A percentile compares a stretch with the other conserved stretches of the same genome.
phyloP scores from a whole-genome alignment of 2,329 filamentous ascomycete genomes.

The Metarhizium brunneum region DNA sequence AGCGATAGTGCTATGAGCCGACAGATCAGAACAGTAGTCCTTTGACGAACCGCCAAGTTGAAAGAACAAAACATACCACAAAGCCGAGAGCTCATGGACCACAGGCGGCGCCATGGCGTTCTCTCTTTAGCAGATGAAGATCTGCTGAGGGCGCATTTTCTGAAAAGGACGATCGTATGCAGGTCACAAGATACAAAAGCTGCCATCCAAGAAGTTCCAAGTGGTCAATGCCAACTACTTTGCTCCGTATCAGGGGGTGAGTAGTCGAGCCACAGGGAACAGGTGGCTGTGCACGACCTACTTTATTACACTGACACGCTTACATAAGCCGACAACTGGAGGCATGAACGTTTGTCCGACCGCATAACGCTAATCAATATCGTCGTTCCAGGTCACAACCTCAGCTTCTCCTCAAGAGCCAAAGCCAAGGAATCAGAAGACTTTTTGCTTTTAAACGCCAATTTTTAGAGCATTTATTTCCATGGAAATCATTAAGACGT shows the following conservation, averaged over 20 bases:
- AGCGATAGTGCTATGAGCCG: conserved; percentile 28
- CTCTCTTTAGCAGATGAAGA: not conserved
- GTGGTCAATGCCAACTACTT: not conserved
- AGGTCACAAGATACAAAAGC: not conserved
- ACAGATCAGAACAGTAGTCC: not conserved
- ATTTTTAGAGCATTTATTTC: not conserved
- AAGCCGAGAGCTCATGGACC: conserved; percentile 6
- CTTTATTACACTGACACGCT: not conserved
- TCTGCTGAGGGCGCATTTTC: not conserved
- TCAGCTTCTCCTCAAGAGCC: too few species aligned
- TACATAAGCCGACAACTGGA: not conserved
- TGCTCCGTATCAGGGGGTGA: not conserved
- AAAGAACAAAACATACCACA: conserved; percentile 6
- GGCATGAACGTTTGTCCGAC: too few species aligned
- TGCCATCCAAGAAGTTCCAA: not conserved
- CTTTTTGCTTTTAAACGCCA: not conserved
- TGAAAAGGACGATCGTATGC: not conserved
- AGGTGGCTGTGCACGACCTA: not conserved
- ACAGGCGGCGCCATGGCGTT: conserved; percentile 8
- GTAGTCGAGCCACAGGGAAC: not conserved
- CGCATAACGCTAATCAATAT: too few species aligned
- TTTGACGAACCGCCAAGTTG: not conserved
- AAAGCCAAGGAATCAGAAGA: not conserved
- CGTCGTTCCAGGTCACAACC: not conserved
- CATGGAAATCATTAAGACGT: not conserved